Percentiles rank a stretch among this genome's conserved stretches.
Conservation (phyloP, 257 asterid species). For the Nicotiana noctiflora region DNA sequence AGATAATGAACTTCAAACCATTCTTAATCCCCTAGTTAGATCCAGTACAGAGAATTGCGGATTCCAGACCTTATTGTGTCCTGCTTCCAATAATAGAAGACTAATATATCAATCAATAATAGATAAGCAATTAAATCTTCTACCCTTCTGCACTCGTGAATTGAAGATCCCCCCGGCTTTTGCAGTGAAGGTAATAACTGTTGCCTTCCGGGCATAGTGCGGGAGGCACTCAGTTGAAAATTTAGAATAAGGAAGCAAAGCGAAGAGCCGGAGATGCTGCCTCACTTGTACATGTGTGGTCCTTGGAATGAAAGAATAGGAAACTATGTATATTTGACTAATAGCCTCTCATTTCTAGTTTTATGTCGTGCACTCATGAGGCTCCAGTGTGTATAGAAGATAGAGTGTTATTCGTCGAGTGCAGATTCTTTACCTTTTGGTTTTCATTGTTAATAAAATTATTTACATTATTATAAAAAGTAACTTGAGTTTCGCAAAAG, state of each 20-base stretch:
- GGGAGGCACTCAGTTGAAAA: not conserved
- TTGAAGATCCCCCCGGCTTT: not conserved
- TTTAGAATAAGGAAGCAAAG: not conserved
- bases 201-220: not conserved
- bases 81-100: not conserved
- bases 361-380: not conserved
- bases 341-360: not conserved
- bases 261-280: not conserved
- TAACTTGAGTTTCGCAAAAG: not conserved
- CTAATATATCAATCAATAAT: not conserved
- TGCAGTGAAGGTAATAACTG: not conserved
- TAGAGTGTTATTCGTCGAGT: not conserved
- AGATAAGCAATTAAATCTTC: not conserved
- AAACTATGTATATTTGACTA: not conserved
- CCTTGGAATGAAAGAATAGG: not conserved
- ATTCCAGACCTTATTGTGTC: not conserved
- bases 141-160: not conserved
- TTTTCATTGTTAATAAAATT: not conserved
- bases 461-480: not conserved
- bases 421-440: not conserved
- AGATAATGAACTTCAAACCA: slow-evolving; percentile 6
- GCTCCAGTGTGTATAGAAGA: not conserved
- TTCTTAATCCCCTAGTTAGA: not conserved
- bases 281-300: not conserved
- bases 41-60: not conserved